A percentile compares a stretch with the other conserved stretches of the same genome.
Conservation (phyloP, 352 stramenopile genomes). For the Phytophthora aleatoria region DNA sequence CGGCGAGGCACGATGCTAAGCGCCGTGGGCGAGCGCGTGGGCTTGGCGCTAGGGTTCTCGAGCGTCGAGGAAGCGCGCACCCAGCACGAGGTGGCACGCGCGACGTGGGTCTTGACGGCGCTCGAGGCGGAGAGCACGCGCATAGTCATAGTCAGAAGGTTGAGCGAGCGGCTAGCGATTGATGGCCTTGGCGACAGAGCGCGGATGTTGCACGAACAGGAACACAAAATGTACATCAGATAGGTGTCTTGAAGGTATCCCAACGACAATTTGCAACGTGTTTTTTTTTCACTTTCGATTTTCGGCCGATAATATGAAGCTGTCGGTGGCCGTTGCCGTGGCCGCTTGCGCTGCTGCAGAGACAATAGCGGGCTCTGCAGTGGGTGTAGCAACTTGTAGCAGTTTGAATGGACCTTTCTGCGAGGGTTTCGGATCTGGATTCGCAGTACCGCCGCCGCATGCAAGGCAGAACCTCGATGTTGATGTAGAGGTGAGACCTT, state of each 20-base stretch:
- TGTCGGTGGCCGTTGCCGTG: constrained; percentile 6
- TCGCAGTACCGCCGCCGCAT: constrained; percentile 43
- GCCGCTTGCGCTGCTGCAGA: constrained; percentile 11
- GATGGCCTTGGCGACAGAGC: constrained; percentile 19
- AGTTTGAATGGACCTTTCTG: constrained; percentile 79
- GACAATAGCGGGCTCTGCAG: background rate
- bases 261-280: constrained; percentile 17
- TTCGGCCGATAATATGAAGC: constrained; percentile 21
- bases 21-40: constrained; percentile 62
- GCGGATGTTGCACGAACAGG: constrained; percentile 18
- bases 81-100: constrained; percentile 46
- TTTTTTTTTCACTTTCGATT: constrained; percentile 11
- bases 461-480: constrained; percentile 47
- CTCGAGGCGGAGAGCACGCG: constrained; percentile 45
- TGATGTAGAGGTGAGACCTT: constrained; percentile 43
- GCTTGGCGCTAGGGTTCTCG: constrained; percentile 18
- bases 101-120: constrained; percentile 33
- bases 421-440: constrained; percentile 25
- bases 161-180: constrained; percentile 33
- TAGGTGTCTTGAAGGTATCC: constrained; percentile 17
- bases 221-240: constrained; percentile 5
- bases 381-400: constrained; percentile 41
- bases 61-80: constrained; percentile 53
- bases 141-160: constrained; percentile 38
- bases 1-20: constrained; percentile 68